Evolutionary conservation across 495 filamentous ascomycete genomes (phyloP).

Genomic region (Xylaria cubensis): DNA sequence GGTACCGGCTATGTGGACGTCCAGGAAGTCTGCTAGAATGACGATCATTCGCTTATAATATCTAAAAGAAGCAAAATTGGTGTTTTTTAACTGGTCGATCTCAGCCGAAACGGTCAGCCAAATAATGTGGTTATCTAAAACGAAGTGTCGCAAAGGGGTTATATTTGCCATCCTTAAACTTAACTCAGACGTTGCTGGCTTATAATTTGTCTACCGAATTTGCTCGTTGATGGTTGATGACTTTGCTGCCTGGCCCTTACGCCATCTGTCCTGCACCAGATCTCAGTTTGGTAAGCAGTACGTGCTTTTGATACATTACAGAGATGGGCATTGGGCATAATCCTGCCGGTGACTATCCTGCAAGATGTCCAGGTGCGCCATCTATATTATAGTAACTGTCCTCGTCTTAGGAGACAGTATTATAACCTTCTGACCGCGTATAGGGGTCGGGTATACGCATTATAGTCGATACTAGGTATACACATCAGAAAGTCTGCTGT

Average conservation of each 20-base stretch:
- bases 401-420: slow-evolving; percentile 3
- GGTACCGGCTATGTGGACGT: slow-evolving; percentile 17
- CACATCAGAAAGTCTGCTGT: neutral
- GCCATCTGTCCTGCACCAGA: neutral
- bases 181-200: neutral
- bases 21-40: neutral
- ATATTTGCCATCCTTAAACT: neutral
- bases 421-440: neutral
- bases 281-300: neutral
- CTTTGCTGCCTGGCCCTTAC: neutral
- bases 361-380: slow-evolving; percentile 19
- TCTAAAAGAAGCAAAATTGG: slow-evolving; percentile 22
- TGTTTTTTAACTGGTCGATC: slow-evolving; percentile 13
- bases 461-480: neutral
- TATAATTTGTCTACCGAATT: neutral
- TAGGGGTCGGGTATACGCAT: slow-evolving; percentile 9
- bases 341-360: slow-evolving; percentile 12
- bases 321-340: neutral
- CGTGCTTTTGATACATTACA: neutral
- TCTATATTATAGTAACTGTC: slow-evolving; percentile 1
- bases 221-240: neutral
- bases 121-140: neutral
- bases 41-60: slow-evolving; percentile 21
- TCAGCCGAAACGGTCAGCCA: neutral
- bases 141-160: neutral